These are phyloP conservation scores for Gymnopilus junonius DNA, from an alignment of 768 basidiomycete species.

Conservation along the genomic window DNA sequence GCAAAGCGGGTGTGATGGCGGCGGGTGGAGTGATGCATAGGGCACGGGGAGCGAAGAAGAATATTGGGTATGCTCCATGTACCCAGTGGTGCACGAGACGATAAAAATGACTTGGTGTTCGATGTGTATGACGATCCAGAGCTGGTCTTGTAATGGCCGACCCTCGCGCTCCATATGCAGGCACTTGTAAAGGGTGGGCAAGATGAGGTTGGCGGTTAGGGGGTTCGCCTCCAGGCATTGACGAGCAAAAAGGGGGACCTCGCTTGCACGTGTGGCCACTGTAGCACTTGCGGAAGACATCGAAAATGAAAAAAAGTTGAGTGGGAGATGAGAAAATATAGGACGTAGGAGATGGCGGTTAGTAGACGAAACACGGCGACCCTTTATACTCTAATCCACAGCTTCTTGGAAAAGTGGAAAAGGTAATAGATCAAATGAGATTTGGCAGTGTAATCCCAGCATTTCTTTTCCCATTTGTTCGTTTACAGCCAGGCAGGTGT, in stretches of 20 bases:
- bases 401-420: not conserved
- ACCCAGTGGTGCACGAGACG: conserved; percentile 60
- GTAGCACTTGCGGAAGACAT: not conserved
- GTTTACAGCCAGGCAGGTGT: not conserved
- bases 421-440: not conserved
- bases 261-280: not conserved
- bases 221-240: conserved; percentile 39
- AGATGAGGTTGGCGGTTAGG: conserved; percentile 44
- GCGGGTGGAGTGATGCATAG: conserved; percentile 39
- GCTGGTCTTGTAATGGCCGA: conserved; percentile 18
- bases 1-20: conserved; percentile 44
- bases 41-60: conserved; percentile 58
- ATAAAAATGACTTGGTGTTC: conserved; percentile 48
- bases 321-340: not conserved
- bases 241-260: conserved; percentile 37
- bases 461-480: not conserved
- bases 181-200: conserved; percentile 41
- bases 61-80: conserved; percentile 66
- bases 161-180: conserved; percentile 17
- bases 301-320: not conserved
- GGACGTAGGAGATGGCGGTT: not conserved
- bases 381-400: not conserved
- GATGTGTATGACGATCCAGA: conserved; percentile 39
- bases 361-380: not conserved
- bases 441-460: conserved; percentile 9